Evolutionary conservation across 2,329 filamentous ascomycete genomes (phyloP), one percentile per base, ranked within the genome.

Genomic region (Cladosporium colombiae): DNA sequence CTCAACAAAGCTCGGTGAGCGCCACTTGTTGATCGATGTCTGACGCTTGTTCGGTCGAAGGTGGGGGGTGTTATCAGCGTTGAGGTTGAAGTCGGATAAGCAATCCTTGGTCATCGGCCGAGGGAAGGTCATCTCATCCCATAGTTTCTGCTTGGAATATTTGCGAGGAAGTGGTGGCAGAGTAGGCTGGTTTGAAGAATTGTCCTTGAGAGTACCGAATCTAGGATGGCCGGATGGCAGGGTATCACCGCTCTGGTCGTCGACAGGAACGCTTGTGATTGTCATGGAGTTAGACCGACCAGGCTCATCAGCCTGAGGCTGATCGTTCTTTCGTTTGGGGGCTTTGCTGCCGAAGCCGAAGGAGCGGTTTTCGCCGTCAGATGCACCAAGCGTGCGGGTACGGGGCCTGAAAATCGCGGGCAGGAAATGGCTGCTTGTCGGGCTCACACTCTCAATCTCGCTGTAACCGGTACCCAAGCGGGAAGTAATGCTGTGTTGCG

Each of bases 381-480:
- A 68, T 31, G 68, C 64, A 44, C 70, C 65, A n/a, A 69, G 67
- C 14, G 65, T 68, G n/a, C 75, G 69, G 25, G 69, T 76, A 14
- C 74, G 70, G 4, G 75, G 72, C 11, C 75, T 72, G 68, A 78
- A 78, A 35, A 78, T 77, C n/a, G 63, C 52, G 6, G 74, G 75
- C 7, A 76, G 66, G 68, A 77, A 74, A 67, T 74, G 74, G 29
- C 71, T 75, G 68, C 75, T 75, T 14, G 69, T 69, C 5, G 73
- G 74, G 63, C 72, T 75, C 23, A 61, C 65, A 18, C 68, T 65
- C n/a, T 71, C 70, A 33, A 71, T 66, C 27, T 71, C 68, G 60
- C 62, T 74, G 67, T 74, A 73, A 14, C 70, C 71, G 25, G 74
- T 74, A 2, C 73, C 73, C 1, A 74, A 68, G n/a, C 72, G 69